Conservation (phyloP, 345 rosid genomes). For the Eucalyptus regnans region DNA sequence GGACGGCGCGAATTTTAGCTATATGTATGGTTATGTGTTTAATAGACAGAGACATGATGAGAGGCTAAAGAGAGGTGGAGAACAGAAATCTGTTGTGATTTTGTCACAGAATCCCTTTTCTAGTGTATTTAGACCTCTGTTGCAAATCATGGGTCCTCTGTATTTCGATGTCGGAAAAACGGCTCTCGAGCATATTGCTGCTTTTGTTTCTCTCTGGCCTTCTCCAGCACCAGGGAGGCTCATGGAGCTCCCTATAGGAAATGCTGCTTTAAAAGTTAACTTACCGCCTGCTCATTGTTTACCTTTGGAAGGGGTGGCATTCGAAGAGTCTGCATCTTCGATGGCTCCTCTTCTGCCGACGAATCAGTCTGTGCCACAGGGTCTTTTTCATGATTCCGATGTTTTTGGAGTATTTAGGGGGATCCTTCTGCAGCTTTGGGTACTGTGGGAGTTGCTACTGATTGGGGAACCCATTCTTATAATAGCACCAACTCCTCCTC, state of each 20-base stretch:
- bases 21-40: slow-evolving; percentile 86
- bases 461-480: slow-evolving; percentile 92
- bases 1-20: slow-evolving; percentile 6
- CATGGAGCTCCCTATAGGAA: slow-evolving; percentile 96
- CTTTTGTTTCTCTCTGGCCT: slow-evolving; percentile 91
- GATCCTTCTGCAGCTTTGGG: slow-evolving; percentile 82
- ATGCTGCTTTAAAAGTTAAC: slow-evolving; percentile 76
- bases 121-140: slow-evolving; percentile 76
- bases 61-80: slow-evolving; percentile 93
- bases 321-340: slow-evolving; percentile 72
- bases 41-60: slow-evolving; percentile 96
- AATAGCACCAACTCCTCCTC: slow-evolving; percentile 94
- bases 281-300: slow-evolving; percentile 88
- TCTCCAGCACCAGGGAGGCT: slow-evolving; percentile 69
- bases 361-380: slow-evolving; percentile 89
- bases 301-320: slow-evolving; percentile 50
- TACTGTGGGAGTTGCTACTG: slow-evolving; percentile 82
- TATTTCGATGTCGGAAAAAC: slow-evolving; percentile 77
- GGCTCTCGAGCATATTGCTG: slow-evolving; percentile 79
- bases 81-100: slow-evolving; percentile 90
- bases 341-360: slow-evolving; percentile 92
- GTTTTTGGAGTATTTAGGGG: slow-evolving; percentile 78
- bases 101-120: slow-evolving; percentile 76
- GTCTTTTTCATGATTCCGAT: slow-evolving; percentile 95
- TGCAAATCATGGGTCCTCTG: slow-evolving; percentile 94